Conservation (phyloP, 805 yeast species). For the Metschnikowia baotianmanensis region DNA sequence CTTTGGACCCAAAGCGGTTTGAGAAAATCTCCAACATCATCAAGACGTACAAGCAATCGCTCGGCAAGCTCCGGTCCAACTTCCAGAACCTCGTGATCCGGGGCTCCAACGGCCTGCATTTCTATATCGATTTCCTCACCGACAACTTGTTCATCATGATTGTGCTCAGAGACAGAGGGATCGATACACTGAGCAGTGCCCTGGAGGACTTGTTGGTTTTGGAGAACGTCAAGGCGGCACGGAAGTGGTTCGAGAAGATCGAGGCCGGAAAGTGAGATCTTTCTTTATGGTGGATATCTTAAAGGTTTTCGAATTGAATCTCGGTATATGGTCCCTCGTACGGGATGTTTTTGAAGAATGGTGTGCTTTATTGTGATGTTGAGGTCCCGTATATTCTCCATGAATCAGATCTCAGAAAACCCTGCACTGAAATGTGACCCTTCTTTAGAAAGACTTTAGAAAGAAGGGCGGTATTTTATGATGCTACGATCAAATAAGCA, state of each 20-base stretch:
- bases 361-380: too few species aligned
- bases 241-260: conserved; percentile 50
- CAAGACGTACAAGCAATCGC: conserved; percentile 91
- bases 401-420: too few species aligned
- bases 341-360: too few species aligned
- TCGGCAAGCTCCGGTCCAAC: conserved; percentile 80
- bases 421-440: too few species aligned
- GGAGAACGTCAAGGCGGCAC: conserved; percentile 57
- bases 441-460: too few species aligned
- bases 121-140: conserved; percentile 54
- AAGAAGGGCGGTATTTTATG: too few species aligned
- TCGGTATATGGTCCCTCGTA: too few species aligned
- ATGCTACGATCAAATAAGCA: too few species aligned
- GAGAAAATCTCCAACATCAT: conserved; percentile 92
- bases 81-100: conserved; percentile 73
- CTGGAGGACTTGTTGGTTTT: conserved; percentile 47
- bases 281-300: background rate
- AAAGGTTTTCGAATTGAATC: background rate
- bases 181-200: conserved; percentile 23
- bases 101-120: conserved; percentile 48
- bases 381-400: too few species aligned
- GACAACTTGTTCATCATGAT: conserved; percentile 62
- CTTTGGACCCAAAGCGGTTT: conserved; percentile 84
- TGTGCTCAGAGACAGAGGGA: conserved; percentile 45
- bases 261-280: conserved; percentile 28